phyloP scores from a whole-genome alignment of 164 flowering plant genomes.

The Annona cherimola region DNA sequence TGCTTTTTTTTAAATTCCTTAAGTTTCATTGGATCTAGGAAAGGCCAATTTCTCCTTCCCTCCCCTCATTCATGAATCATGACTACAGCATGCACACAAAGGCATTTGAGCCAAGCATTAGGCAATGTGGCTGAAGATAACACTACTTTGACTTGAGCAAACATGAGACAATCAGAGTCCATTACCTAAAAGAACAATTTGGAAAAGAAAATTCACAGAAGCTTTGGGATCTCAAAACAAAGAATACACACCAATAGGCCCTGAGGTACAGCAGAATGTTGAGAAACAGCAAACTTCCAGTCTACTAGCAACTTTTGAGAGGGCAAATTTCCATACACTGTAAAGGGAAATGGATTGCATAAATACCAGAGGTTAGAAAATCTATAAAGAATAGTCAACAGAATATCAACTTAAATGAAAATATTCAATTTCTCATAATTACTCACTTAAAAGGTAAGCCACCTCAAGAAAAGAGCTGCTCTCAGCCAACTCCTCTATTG shows the following conservation, averaged over 20 bases:
- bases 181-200: background rate
- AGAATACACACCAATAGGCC: constrained; percentile 62
- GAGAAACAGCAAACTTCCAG: constrained; percentile 93
- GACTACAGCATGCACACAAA: no score
- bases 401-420: background rate
- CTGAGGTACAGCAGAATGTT: constrained; percentile 98
- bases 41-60: no score
- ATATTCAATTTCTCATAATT: background rate
- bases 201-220: background rate
- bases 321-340: constrained; percentile 94
- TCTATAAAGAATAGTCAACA: background rate
- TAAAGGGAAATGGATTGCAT: background rate
- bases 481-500: constrained; percentile 96
- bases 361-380: background rate
- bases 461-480: constrained; percentile 86
- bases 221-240: background rate
- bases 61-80: no score
- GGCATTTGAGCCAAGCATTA: no score
- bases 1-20: no score
- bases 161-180: background rate
- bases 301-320: constrained; percentile 75
- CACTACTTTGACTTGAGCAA: background rate
- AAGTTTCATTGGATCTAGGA: no score
- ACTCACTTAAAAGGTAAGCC: constrained; percentile 82
- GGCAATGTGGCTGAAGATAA: no score